Conservation (phyloP, 305 asterid genomes). For the Fraxinus sp. region DNA sequence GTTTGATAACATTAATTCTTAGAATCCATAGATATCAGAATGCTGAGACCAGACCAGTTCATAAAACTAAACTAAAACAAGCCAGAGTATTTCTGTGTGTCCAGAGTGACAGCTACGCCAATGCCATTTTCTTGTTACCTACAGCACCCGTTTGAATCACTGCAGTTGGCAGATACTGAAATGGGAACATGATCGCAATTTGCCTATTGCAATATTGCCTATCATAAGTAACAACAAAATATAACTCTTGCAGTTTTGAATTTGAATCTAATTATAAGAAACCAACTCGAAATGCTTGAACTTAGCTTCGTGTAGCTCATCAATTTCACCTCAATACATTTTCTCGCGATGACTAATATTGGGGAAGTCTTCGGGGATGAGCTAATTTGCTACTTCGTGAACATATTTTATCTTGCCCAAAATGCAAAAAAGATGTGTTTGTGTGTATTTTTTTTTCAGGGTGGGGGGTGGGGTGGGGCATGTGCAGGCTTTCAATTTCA, state of each 20-base stretch:
- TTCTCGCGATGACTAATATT: neutral
- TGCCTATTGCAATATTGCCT: neutral
- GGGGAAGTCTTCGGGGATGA: neutral
- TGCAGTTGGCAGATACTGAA: neutral
- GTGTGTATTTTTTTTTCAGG: neutral
- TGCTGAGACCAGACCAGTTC: neutral
- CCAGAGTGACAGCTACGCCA: neutral
- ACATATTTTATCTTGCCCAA: neutral
- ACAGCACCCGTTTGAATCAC: neutral
- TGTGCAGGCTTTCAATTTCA: neutral
- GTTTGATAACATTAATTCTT: neutral
- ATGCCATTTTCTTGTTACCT: neutral
- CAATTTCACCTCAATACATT: neutral
- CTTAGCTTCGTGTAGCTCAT: neutral
- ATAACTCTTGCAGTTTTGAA: neutral
- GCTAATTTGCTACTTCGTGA: neutral
- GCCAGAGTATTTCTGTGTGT: constrained; percentile 5
- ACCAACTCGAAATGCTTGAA: neutral
- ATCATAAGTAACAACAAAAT: neutral
- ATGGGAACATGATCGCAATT: neutral
- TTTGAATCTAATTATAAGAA: neutral
- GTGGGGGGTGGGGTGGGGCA: neutral
- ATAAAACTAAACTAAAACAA: constrained; percentile 13
- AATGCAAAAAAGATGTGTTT: neutral
- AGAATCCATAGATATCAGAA: neutral